Conservation (phyloP, 257 asterid species). For the Solanum etuberosum region DNA sequence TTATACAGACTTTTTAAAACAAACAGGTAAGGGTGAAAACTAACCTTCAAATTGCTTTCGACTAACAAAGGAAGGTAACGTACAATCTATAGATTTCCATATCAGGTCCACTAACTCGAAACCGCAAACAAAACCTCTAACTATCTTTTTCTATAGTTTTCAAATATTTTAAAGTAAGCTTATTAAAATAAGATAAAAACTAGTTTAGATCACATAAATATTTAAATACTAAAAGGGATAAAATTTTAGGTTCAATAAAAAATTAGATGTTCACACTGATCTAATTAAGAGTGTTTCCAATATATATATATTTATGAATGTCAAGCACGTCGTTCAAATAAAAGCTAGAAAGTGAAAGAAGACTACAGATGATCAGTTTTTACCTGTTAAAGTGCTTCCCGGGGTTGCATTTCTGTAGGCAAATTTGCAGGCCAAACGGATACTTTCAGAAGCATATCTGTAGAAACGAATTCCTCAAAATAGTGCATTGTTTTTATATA, state of each 20-base stretch:
- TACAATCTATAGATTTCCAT: background rate
- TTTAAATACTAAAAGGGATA: too few relatives aligned
- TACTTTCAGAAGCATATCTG: conserved; percentile 95
- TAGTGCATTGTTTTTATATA: background rate
- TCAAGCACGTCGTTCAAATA: background rate
- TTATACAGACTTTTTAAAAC: too few relatives aligned
- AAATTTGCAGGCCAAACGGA: conserved; percentile 60
- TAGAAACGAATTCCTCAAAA: background rate
- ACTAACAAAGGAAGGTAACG: too few relatives aligned
- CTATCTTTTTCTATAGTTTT: too few relatives aligned
- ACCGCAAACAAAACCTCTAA: background rate
- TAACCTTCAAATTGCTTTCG: background rate
- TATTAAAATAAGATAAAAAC: too few relatives aligned
- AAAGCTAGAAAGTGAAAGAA: background rate
- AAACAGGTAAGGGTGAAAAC: background rate
- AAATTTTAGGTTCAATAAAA: too few relatives aligned
- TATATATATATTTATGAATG: background rate
- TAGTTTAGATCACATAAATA: too few relatives aligned
- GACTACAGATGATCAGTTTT: background rate
- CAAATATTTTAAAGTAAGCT: too few relatives aligned
- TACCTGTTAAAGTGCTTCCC: conserved; percentile 84
- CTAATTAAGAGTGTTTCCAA: background rate
- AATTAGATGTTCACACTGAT: background rate
- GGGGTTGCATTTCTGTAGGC: conserved; percentile 97
- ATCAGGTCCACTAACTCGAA: background rate